Evolutionary conservation across 768 basidiomycete species (phyloP).

Genomic region (Gloeopeniophorella convolvens): DNA sequence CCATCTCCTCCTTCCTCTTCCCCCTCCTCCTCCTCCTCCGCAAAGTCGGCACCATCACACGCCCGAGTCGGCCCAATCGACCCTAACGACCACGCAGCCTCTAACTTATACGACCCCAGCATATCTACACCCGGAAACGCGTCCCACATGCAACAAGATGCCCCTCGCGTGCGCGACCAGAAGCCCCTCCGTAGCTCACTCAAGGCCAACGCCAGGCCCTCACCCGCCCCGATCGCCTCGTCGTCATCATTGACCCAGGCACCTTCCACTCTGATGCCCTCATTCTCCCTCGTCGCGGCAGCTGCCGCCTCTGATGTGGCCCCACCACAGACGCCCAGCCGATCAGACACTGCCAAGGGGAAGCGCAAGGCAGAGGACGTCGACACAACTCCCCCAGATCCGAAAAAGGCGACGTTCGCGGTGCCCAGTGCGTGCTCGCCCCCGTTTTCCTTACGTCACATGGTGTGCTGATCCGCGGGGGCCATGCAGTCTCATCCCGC

Average conservation of each 20-base stretch:
- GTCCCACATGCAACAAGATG: conserved; percentile 15
- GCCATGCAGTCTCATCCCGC: conserved; percentile 24
- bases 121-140: conserved; percentile 9
- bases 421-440: conserved; percentile 41
- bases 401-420: conserved; percentile 57
- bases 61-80: background rate
- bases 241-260: conserved; percentile 13
- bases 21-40: background rate
- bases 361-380: conserved; percentile 73
- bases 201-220: conserved; percentile 13
- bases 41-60: conserved; percentile 7
- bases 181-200: conserved; percentile 19
- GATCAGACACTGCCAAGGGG: conserved; percentile 39
- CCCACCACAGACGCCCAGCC: conserved; percentile 17
- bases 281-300: conserved; percentile 17
- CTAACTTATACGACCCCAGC: conserved; percentile 16
- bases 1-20: background rate
- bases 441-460: background rate
- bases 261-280: background rate
- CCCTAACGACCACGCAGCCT: conserved; percentile 1
- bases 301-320: conserved; percentile 27
- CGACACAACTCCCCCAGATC: conserved; percentile 64
- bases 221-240: conserved; percentile 15
- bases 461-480: background rate
- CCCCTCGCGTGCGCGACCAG: conserved; percentile 14